Conservation (phyloP, 139 green algal genomes). For the Chlorella sp. region DNA sequence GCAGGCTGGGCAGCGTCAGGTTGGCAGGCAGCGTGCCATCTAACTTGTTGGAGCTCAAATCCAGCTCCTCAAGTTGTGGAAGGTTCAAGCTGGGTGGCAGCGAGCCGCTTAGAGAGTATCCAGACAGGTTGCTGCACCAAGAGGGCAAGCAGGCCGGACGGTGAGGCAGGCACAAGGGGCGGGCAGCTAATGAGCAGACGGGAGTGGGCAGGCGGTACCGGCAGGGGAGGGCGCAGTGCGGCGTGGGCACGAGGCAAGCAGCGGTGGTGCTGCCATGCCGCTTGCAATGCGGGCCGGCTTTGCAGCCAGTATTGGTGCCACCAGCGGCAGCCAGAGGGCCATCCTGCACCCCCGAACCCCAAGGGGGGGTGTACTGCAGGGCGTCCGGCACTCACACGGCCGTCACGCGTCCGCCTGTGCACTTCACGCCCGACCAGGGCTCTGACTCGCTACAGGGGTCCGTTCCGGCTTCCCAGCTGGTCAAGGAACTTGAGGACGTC, state of each 20-base stretch:
- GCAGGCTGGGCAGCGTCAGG: slow-evolving; percentile 7
- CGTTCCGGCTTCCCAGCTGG: not conserved
- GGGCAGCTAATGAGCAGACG: not conserved
- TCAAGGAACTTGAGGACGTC: not conserved
- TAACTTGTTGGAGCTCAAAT: slow-evolving; percentile 11
- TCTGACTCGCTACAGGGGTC: not conserved
- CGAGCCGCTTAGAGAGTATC: not conserved
- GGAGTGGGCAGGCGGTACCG: not conserved
- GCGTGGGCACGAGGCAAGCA: not conserved
- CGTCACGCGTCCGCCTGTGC: slow-evolving; percentile 9
- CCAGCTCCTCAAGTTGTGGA: not conserved
- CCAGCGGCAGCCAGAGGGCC: too few relatives aligned
- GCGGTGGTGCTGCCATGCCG: too few relatives aligned
- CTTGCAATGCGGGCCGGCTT: too few relatives aligned
- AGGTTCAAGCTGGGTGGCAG: slow-evolving; percentile 5
- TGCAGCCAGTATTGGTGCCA: too few relatives aligned
- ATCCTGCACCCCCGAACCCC: too few relatives aligned
- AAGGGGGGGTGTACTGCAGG: too few relatives aligned
- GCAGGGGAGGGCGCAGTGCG: not conserved
- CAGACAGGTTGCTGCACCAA: not conserved
- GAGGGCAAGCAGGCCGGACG: not conserved
- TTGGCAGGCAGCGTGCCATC: slow-evolving; percentile 8
- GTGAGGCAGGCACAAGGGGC: not conserved
- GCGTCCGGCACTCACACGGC: slow-evolving; percentile 1
- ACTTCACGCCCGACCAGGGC: slow-evolving; percentile 26